Evolutionary conservation across 2,329 filamentous ascomycete genomes (phyloP).

Genomic region (Harringtonia aguacate): DNA sequence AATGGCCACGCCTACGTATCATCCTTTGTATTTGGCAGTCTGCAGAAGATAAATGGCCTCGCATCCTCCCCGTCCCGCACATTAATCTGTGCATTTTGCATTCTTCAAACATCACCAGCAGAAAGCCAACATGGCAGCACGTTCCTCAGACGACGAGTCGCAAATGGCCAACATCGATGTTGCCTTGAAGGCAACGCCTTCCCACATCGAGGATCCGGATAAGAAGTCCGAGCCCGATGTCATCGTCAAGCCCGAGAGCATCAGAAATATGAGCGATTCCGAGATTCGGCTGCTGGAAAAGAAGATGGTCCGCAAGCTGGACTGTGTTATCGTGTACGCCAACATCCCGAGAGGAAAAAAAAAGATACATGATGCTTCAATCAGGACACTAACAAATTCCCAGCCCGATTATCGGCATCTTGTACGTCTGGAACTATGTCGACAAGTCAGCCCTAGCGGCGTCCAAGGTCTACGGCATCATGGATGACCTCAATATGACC

Average conservation of each 20-base stretch:
- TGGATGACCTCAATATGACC: conserved; percentile 2
- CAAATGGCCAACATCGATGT: background rate
- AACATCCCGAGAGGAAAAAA: background rate
- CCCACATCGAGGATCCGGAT: background rate
- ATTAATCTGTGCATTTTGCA: no score
- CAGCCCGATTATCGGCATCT: conserved; percentile 2
- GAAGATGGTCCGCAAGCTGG: conserved; percentile 9
- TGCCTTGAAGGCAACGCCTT: background rate
- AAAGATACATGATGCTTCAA: background rate
- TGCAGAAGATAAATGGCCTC: no score
- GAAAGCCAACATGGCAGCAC: background rate
- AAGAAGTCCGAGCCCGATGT: background rate
- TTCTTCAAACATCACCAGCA: background rate
- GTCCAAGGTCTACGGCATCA: conserved; percentile 8
- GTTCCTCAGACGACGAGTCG: background rate
- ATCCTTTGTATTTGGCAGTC: no score
- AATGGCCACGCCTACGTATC: no score
- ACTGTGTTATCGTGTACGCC: conserved; percentile 1
- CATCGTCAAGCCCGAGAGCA: conserved; percentile 1
- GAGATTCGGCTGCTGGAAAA: background rate
- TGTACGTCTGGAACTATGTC: conserved; percentile 6
- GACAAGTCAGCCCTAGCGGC: conserved; percentile 8
- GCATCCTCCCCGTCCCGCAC: no score
- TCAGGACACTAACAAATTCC: background rate
- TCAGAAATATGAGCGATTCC: conserved; percentile 2